Evolutionary conservation across 2,329 filamentous ascomycete genomes (phyloP).

Genomic region (Colletotrichum sp.): DNA sequence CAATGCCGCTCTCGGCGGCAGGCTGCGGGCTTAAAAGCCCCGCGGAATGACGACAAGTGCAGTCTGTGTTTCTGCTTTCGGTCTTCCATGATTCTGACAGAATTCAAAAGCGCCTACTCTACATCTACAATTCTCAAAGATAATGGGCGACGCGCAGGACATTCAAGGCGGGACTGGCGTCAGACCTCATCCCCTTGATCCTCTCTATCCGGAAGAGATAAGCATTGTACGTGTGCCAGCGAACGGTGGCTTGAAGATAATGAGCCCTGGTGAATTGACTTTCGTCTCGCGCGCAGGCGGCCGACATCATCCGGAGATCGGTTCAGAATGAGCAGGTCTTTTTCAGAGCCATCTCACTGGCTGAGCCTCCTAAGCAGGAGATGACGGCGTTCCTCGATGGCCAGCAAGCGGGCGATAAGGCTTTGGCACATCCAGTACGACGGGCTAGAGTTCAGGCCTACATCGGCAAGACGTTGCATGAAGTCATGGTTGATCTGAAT

Average conservation of each 20-base stretch:
- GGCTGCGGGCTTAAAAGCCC: neutral
- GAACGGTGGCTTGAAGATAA: too few species aligned
- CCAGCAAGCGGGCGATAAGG: slow-evolving; percentile 32
- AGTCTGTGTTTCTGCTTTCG: neutral
- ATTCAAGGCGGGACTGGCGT: too few species aligned
- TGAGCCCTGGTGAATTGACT: neutral
- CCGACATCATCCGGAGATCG: neutral
- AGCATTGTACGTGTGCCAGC: neutral
- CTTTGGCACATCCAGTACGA: slow-evolving; percentile 20
- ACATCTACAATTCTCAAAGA: neutral
- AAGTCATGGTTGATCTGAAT: slow-evolving; percentile 24
- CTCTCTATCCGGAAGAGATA: slow-evolving; percentile 13
- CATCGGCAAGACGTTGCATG: slow-evolving; percentile 22
- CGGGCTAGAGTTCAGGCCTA: slow-evolving; percentile 39
- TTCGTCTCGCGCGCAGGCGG: neutral
- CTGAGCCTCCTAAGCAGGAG: slow-evolving; percentile 47
- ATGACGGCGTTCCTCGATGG: slow-evolving; percentile 44
- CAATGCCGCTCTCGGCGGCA: neutral
- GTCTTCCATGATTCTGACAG: neutral
- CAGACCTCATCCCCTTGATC: slow-evolving; percentile 13
- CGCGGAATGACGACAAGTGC: neutral
- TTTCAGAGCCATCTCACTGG: slow-evolving; percentile 51
- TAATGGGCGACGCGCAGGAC: neutral
- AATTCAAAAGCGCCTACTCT: neutral
- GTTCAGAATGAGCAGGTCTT: slow-evolving; percentile 24